phyloP scores from a whole-genome alignment of 257 asterid genomes.

The Eucommia ulmoides region DNA sequence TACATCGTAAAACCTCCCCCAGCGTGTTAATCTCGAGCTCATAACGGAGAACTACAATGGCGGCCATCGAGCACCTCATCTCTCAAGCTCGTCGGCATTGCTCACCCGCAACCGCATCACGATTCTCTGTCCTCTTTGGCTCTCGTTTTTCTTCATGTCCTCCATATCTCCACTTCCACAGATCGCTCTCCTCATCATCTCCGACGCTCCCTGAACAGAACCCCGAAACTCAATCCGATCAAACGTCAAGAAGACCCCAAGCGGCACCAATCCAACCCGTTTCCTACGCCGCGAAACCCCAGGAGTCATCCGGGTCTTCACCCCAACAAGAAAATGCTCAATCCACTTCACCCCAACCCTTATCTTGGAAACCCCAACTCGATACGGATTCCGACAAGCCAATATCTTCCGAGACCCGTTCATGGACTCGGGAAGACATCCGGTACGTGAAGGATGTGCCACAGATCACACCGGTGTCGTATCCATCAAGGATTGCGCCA shows the following conservation, averaged over 20 bases:
- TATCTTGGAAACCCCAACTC: neutral
- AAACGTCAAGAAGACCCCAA: constrained; percentile 44
- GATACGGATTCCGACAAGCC: neutral
- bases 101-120: constrained; percentile 21
- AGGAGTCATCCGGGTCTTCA: neutral
- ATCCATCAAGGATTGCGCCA: constrained; percentile 71
- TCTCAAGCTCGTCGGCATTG: constrained; percentile 34
- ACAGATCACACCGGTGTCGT: constrained; percentile 41
- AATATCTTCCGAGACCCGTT: constrained; percentile 12
- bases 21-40: too few species aligned
- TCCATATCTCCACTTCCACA: neutral
- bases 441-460: constrained; percentile 64
- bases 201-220: constrained; percentile 12
- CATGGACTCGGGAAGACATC: constrained; percentile 68
- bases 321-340: constrained; percentile 6
- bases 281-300: constrained; percentile 6
- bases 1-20: too few species aligned
- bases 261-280: constrained; percentile 25
- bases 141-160: constrained; percentile 9
- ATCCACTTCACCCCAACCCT: constrained; percentile 7
- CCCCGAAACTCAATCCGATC: constrained; percentile 35
- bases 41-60: constrained; percentile 26
- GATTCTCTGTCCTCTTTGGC: constrained; percentile 21
- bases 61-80: constrained; percentile 42
- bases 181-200: constrained; percentile 22